These are phyloP conservation scores for Kuraishia ogatae DNA, from an alignment of 805 yeast species.

Conservation along the genomic window DNA sequence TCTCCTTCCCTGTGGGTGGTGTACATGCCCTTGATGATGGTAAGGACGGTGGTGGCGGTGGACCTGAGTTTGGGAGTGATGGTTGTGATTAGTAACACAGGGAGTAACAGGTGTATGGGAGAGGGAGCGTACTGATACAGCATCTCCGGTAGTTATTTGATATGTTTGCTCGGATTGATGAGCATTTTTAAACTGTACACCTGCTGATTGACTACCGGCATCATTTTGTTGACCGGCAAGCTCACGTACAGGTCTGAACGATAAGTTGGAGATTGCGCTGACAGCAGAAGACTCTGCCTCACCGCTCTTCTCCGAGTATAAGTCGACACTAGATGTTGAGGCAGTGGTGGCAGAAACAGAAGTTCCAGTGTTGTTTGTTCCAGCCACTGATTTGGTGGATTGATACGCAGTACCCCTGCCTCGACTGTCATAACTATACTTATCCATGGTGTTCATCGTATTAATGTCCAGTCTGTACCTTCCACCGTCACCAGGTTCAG, in stretches of 20 bases:
- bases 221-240: too few species aligned
- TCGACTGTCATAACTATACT: too few species aligned
- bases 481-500: constrained; percentile 17
- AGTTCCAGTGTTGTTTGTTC: too few species aligned
- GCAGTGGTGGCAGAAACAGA: background rate
- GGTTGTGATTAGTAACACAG: background rate
- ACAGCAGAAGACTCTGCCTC: background rate
- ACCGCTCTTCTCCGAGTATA: background rate
- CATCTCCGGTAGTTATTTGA: too few species aligned
- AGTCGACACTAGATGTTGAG: background rate
- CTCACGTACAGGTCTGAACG: background rate
- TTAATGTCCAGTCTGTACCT: constrained; percentile 23
- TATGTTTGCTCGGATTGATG: too few species aligned
- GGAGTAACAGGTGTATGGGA: too few species aligned
- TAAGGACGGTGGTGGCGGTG: background rate
- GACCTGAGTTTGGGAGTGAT: background rate
- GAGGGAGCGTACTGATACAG: background rate
- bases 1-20: background rate
- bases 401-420: too few species aligned
- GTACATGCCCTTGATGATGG: background rate
- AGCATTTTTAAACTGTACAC: too few species aligned
- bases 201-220: too few species aligned
- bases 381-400: too few species aligned
- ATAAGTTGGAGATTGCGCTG: background rate
- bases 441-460: constrained; percentile 26